phyloP scores from a whole-genome alignment of 2,329 filamentous ascomycete species.

The Tolypocladium ophioglossoides region DNA sequence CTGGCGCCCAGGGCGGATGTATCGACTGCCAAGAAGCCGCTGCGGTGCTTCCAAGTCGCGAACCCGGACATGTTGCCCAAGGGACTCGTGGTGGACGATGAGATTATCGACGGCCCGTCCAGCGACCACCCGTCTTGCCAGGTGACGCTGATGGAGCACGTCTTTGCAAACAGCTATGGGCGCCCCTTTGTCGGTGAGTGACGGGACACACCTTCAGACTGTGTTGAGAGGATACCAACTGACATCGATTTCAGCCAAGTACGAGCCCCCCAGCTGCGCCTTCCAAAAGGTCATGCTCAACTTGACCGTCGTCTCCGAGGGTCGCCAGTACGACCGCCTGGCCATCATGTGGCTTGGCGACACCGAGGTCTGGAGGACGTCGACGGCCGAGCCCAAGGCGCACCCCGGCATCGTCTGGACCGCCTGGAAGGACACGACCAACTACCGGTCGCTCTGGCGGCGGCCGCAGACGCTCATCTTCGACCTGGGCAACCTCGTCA shows the following conservation, averaged over 20 bases:
- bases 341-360: slow-evolving; percentile 68
- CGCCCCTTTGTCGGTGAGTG: slow-evolving; percentile 57
- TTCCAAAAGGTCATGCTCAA: slow-evolving; percentile 71
- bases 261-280: slow-evolving; percentile 41
- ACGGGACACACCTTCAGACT: not conserved
- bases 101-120: slow-evolving; percentile 1
- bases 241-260: slow-evolving; percentile 3
- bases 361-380: slow-evolving; percentile 73
- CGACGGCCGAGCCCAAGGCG: slow-evolving; percentile 65
- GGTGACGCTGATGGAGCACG: slow-evolving; percentile 56
- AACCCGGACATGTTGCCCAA: slow-evolving; percentile 49
- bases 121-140: slow-evolving; percentile 26
- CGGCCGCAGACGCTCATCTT: slow-evolving; percentile 65
- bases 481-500: slow-evolving; percentile 63
- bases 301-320: slow-evolving; percentile 60
- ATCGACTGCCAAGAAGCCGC: not conserved
- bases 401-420: slow-evolving; percentile 61
- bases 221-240: not conserved
- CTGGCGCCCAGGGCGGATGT: not conserved
- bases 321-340: slow-evolving; percentile 67
- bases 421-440: slow-evolving; percentile 70
- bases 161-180: slow-evolving; percentile 65
- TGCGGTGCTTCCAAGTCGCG: slow-evolving; percentile 58
- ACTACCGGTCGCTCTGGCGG: slow-evolving; percentile 59
- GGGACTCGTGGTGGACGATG: slow-evolving; percentile 15